Base-by-base conservation (phyloP, 768 basidiomycete species). In the Cantharellus anzutake region DNA sequence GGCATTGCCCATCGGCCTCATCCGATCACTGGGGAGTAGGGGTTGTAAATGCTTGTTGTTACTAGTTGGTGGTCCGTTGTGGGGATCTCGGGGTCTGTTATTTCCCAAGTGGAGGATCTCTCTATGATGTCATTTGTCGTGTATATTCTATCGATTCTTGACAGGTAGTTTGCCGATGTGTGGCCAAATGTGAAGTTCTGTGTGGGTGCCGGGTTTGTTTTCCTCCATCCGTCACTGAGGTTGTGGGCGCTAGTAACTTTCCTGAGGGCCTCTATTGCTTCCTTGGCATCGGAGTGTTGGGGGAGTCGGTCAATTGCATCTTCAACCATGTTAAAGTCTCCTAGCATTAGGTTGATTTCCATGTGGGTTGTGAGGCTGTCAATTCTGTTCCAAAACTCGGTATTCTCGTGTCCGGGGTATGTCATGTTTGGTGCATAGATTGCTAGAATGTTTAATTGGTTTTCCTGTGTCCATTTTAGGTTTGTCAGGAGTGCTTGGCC, bases 341-440 rank as follows among this genome's bases (percentile, higher is more conserved):
- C 52, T 37, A 55, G 52, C 52, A 55, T 7, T n/a, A n/a, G n/a
- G n/a, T n/a, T n/a, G 7, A 55, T 55, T 11, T 55, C 52, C n/a
- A n/a, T n/a, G n/a, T n/a, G n/a, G n/a, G n/a, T n/a, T 11, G 38
- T 11, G 52, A 14, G 7, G 38, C 5, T 7, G 44, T 48, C 44
- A 48, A 7, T 20, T 37, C 52, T 14, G 5, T 55, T 7, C 52
- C 52, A 55, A 37, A 55, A 55, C 14, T 7, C 52, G 14, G 14
- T 7, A 37, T 55, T 55, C 7, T 55, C 52, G 35, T 7, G 7
- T 7, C 14, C 14, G 7, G 52, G 52, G n/a, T n/a, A n/a, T n/a
- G n/a, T n/a, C n/a, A n/a, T n/a, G 52, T 55, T 55, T 55, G 52
- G 52, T 7, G 52, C 52, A 37, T 55, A 55, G 52, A 55, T 37